Evolutionary conservation across 1,139 yeast genomes (phyloP).

Genomic region (Groenewaldozyma auringiensis): DNA sequence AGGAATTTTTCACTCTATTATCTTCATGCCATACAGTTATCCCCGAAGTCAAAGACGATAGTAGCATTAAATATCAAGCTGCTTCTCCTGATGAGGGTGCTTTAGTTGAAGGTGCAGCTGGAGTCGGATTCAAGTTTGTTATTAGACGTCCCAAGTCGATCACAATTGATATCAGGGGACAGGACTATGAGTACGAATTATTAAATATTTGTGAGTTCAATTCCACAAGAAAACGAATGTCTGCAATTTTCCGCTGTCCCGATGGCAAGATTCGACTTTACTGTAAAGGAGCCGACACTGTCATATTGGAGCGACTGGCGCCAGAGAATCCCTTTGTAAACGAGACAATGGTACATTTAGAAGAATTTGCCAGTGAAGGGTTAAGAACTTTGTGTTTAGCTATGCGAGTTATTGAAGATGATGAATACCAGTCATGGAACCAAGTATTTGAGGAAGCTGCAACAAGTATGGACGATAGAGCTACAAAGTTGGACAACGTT

Average conservation of each 20-base stretch:
- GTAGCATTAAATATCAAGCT: constrained; percentile 79
- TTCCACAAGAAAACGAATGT: constrained; percentile 96
- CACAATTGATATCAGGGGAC: constrained; percentile 47
- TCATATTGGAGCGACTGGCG: constrained; percentile 75
- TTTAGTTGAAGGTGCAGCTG: constrained; percentile 91
- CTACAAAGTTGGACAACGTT: constrained; percentile 69
- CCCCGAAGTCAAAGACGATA: constrained; percentile 62
- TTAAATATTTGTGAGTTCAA: constrained; percentile 93
- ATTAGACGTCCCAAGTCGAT: constrained; percentile 83
- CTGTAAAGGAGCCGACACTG: constrained; percentile 98
- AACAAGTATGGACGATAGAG: constrained; percentile 67
- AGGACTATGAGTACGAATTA: constrained; percentile 58
- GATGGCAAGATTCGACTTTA: constrained; percentile 85
- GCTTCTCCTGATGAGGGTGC: constrained; percentile 99
- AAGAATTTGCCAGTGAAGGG: constrained; percentile 96
- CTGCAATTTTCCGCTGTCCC: constrained; percentile 88
- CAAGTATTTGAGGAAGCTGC: constrained; percentile 66
- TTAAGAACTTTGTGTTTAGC: constrained; percentile 92
- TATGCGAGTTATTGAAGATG: constrained; percentile 67
- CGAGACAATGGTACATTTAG: constrained; percentile 78
- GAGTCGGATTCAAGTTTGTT: constrained; percentile 73
- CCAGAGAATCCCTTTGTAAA: constrained; percentile 72
- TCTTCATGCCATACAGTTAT: constrained; percentile 97
- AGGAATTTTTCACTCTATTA: constrained; percentile 73
- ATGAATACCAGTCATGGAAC: constrained; percentile 64